These are phyloP conservation scores for Phytophthora podocarpi DNA, from an alignment of 352 stramenopile species.

Conservation along the genomic window DNA sequence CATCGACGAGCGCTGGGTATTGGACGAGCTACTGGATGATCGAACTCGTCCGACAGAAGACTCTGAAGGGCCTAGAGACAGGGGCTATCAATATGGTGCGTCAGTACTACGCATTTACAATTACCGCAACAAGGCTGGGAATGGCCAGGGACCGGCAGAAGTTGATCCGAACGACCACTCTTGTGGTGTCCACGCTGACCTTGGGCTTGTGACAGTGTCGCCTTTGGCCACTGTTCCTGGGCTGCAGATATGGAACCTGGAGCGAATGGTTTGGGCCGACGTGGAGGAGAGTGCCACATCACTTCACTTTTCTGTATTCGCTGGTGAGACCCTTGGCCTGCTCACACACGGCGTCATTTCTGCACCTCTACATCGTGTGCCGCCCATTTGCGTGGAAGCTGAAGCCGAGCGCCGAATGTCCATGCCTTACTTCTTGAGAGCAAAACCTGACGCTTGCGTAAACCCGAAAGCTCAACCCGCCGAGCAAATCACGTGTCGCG, in stretches of 20 bases:
- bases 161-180: slow-evolving; percentile 65
- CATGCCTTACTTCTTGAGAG: slow-evolving; percentile 85
- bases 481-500: slow-evolving; percentile 63
- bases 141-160: background rate
- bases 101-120: slow-evolving; percentile 88
- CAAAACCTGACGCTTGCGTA: slow-evolving; percentile 54
- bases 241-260: slow-evolving; percentile 88
- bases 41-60: slow-evolving; percentile 34
- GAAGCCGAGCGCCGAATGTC: slow-evolving; percentile 81
- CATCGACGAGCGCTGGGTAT: slow-evolving; percentile 64
- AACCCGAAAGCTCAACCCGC: slow-evolving; percentile 50
- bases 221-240: slow-evolving; percentile 74
- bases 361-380: slow-evolving; percentile 78
- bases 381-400: slow-evolving; percentile 60
- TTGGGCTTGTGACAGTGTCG: slow-evolving; percentile 82
- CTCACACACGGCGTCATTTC: slow-evolving; percentile 78
- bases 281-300: slow-evolving; percentile 63
- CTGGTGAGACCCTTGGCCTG: slow-evolving; percentile 75
- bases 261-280: slow-evolving; percentile 82
- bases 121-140: slow-evolving; percentile 75
- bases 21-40: slow-evolving; percentile 75
- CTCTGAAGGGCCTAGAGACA: slow-evolving; percentile 40
- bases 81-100: slow-evolving; percentile 76
- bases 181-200: slow-evolving; percentile 78
- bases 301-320: slow-evolving; percentile 84